Percentiles rank a stretch among this genome's conserved stretches.
Evolutionary conservation across 345 rosid genomes (phyloP).

Genomic region (Murraya koenigii): DNA sequence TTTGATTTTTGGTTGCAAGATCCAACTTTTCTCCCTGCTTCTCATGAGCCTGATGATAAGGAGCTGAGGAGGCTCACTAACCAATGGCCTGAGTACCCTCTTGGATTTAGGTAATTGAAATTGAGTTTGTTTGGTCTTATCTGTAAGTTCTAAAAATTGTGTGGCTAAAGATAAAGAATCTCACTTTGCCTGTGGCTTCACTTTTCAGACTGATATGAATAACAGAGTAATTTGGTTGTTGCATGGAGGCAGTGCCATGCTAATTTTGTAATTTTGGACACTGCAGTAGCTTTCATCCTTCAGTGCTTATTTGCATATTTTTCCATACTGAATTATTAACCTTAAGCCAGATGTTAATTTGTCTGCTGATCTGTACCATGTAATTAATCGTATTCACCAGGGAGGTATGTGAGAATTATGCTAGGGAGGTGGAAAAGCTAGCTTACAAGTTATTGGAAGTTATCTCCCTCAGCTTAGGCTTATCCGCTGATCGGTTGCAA

Average conservation of each 20-base stretch:
- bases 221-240: not conserved
- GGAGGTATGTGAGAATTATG: conserved; percentile 67
- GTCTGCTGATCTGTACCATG: not conserved
- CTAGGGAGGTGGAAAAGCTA: conserved; percentile 57
- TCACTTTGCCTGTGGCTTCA: not conserved
- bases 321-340: not conserved
- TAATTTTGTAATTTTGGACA: not conserved
- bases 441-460: conserved; percentile 60
- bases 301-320: not conserved
- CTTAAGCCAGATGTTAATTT: not conserved
- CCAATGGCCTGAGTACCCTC: conserved; percentile 75
- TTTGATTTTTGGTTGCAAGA: conserved; percentile 65
- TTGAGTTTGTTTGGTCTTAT: not conserved
- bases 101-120: conserved; percentile 51
- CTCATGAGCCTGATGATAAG: conserved; percentile 44
- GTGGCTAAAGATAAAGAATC: not conserved
- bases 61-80: conserved; percentile 46
- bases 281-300: not conserved
- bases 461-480: conserved; percentile 68
- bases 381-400: conserved; percentile 27
- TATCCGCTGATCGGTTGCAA: conserved; percentile 40
- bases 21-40: conserved; percentile 60
- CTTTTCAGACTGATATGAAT: not conserved
- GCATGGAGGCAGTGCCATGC: not conserved
- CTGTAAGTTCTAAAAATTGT: not conserved